phyloP scores from a whole-genome alignment of 345 rosid species.

The Aquilaria yunnanensis region DNA sequence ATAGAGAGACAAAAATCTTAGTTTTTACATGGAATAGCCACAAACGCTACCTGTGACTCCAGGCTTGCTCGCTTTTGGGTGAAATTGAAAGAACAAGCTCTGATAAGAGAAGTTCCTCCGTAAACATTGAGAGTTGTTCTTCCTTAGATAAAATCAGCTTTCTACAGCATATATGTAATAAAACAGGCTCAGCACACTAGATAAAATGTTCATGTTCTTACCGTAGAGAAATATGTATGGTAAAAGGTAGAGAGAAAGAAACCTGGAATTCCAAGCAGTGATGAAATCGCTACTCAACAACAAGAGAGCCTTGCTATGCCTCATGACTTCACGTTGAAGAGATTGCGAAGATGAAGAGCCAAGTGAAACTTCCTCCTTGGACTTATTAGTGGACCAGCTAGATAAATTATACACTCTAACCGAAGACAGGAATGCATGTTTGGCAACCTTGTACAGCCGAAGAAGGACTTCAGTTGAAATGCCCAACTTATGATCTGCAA shows the following conservation, averaged over 20 bases:
- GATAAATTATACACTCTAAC: constrained; percentile 28
- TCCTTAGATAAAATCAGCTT: constrained; percentile 54
- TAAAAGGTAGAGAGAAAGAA: constrained; percentile 1
- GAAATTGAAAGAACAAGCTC: constrained; percentile 71
- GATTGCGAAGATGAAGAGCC: constrained; percentile 8
- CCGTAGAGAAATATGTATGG: not conserved
- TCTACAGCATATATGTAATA: constrained; percentile 33
- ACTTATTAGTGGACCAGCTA: constrained; percentile 5
- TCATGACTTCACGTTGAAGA: constrained; percentile 48
- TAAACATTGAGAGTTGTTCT: constrained; percentile 29
- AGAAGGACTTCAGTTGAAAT: constrained; percentile 59
- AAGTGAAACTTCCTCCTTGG: constrained; percentile 7
- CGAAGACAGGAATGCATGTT: constrained; percentile 40
- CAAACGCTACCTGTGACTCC: constrained; percentile 75
- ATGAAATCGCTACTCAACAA: constrained; percentile 78
- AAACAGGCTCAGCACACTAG: constrained; percentile 2
- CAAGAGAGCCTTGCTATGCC: constrained; percentile 67
- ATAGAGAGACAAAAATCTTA: no score
- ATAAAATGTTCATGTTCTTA: not conserved
- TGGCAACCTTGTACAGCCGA: constrained; percentile 55
- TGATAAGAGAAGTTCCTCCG: constrained; percentile 68
- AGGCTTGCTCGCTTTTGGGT: constrained; percentile 90
- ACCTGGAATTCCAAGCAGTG: constrained; percentile 97
- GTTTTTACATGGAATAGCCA: not conserved
- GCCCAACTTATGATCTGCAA: constrained; percentile 70